A percentile compares a stretch with the other conserved stretches of the same genome.
Conservation (phyloP, 2,329 filamentous ascomycete species). For the Claviceps sorghi region DNA sequence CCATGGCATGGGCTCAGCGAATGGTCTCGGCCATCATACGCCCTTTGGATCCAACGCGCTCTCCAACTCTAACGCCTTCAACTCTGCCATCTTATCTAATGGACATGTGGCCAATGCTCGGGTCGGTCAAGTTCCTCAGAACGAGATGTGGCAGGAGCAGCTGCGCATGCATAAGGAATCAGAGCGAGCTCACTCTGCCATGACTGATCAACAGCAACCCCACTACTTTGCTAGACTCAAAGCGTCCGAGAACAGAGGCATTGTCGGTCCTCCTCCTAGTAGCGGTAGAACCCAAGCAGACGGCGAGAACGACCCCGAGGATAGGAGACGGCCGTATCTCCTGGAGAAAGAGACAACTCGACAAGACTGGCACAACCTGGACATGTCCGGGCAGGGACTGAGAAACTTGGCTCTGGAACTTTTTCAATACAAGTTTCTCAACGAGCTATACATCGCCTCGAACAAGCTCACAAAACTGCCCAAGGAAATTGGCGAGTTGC, state of each 20-base stretch:
- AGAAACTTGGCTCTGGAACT: slow-evolving; percentile 65
- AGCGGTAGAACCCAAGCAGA: slow-evolving; percentile 32
- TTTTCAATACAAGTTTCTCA: slow-evolving; percentile 79
- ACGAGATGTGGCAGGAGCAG: slow-evolving; percentile 78
- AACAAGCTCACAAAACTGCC: slow-evolving; percentile 80
- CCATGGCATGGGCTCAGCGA: slow-evolving; percentile 38
- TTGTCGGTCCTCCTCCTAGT: slow-evolving; percentile 38
- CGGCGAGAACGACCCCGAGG: slow-evolving; percentile 39
- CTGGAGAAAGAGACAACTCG: slow-evolving; percentile 51
- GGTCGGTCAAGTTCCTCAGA: slow-evolving; percentile 36
- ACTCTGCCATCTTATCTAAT: slow-evolving; percentile 39
- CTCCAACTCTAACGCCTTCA: slow-evolving; percentile 48
- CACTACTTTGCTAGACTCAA: slow-evolving; percentile 61
- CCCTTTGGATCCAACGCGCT: slow-evolving; percentile 30
- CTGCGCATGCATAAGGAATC: slow-evolving; percentile 65
- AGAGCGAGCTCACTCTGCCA: slow-evolving; percentile 57
- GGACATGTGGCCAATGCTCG: slow-evolving; percentile 36
- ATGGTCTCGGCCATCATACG: slow-evolving; percentile 34
- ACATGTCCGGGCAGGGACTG: slow-evolving; percentile 91
- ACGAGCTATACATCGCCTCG: slow-evolving; percentile 83
- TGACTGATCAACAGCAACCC: slow-evolving; percentile 49
- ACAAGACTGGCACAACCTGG: slow-evolving; percentile 84
- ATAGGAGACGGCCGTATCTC: slow-evolving; percentile 48
- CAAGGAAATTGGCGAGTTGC: slow-evolving; percentile 64
- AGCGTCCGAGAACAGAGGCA: slow-evolving; percentile 54